A percentile compares a stretch with the other conserved stretches of the same genome.
Conservation (phyloP, 192 early-diverging fungal species). For the Backusella psychrophila region DNA sequence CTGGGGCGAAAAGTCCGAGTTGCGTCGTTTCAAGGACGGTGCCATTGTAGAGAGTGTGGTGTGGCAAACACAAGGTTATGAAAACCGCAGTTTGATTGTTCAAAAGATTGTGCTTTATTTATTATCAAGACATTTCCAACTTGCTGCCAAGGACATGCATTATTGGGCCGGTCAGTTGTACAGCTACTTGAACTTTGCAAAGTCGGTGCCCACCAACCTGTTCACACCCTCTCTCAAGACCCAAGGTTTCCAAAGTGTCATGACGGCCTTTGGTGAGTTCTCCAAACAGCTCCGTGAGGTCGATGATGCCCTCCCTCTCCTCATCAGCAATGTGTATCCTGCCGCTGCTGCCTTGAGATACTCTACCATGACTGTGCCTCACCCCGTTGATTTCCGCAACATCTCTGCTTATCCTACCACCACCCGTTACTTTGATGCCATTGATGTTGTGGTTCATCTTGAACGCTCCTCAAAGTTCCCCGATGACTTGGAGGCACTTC, state of each 20-base stretch:
- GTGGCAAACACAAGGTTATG: slow-evolving; percentile 63
- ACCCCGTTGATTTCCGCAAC: slow-evolving; percentile 51
- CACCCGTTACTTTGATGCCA: slow-evolving; percentile 61
- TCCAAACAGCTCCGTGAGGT: slow-evolving; percentile 57
- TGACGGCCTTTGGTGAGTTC: slow-evolving; percentile 67
- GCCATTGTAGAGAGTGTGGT: slow-evolving; percentile 88
- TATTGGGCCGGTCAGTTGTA: slow-evolving; percentile 73
- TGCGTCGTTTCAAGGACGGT: slow-evolving; percentile 94
- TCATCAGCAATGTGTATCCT: slow-evolving; percentile 58
- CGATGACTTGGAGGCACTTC: slow-evolving; percentile 80
- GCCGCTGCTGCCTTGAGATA: slow-evolving; percentile 64
- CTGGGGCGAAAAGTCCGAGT: slow-evolving; percentile 90
- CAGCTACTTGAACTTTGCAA: slow-evolving; percentile 54
- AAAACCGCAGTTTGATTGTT: slow-evolving; percentile 70
- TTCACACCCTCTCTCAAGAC: slow-evolving; percentile 39
- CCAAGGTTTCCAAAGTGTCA: slow-evolving; percentile 62
- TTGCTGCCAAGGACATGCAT: slow-evolving; percentile 42
- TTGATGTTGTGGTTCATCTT: slow-evolving; percentile 84
- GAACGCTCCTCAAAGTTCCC: slow-evolving; percentile 86
- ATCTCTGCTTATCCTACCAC: slow-evolving; percentile 42
- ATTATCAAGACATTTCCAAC: slow-evolving; percentile 68
- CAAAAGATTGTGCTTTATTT: slow-evolving; percentile 78
- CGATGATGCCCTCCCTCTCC: slow-evolving; percentile 65
- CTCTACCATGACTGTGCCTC: slow-evolving; percentile 74
- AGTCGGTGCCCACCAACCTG: slow-evolving; percentile 41